Percentiles rank a stretch among this genome's conserved stretches.
phyloP scores from a whole-genome alignment of 768 basidiomycete genomes.

The Tulasnella calospora region DNA sequence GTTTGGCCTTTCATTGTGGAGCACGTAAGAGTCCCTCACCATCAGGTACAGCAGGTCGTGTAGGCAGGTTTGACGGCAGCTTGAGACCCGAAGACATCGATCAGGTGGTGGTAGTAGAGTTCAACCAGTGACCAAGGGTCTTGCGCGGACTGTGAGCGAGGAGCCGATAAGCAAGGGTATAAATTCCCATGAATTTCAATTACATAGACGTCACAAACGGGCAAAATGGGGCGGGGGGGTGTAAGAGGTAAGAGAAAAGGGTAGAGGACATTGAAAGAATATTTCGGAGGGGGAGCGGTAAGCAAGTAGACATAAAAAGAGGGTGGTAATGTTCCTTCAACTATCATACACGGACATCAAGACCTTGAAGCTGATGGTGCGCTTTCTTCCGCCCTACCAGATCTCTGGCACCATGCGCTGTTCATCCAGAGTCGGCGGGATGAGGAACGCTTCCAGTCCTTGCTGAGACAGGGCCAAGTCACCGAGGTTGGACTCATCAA shows the following conservation, averaged over 20 bases:
- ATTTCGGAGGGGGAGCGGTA: slow-evolving; percentile 1
- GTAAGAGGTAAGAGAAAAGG: background rate
- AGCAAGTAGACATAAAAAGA: slow-evolving; percentile 9
- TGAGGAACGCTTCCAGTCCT: slow-evolving; percentile 80
- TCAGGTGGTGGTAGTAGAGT: slow-evolving; percentile 8
- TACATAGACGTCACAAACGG: slow-evolving; percentile 1
- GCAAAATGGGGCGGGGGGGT: background rate
- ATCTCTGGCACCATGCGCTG: slow-evolving; percentile 56
- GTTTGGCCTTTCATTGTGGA: slow-evolving; percentile 1
- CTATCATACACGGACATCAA: slow-evolving; percentile 6
- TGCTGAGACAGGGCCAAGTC: slow-evolving; percentile 63
- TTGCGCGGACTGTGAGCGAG: background rate
- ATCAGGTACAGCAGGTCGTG: slow-evolving; percentile 12
- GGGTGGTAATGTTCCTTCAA: background rate
- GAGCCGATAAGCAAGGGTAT: slow-evolving; percentile 3
- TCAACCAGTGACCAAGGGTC: background rate
- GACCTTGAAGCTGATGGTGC: background rate
- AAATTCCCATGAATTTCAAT: slow-evolving; percentile 16
- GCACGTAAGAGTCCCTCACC: background rate
- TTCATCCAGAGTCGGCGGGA: slow-evolving; percentile 60
- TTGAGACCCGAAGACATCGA: background rate
- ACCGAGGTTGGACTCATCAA: slow-evolving; percentile 76
- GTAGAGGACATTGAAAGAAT: background rate
- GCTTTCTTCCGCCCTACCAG: slow-evolving; percentile 46
- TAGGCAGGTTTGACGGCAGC: background rate